A percentile compares a stretch with the other conserved stretches of the same genome.
phyloP scores from a whole-genome alignment of 2,329 filamentous ascomycete species.

The Truncatella angustata region DNA sequence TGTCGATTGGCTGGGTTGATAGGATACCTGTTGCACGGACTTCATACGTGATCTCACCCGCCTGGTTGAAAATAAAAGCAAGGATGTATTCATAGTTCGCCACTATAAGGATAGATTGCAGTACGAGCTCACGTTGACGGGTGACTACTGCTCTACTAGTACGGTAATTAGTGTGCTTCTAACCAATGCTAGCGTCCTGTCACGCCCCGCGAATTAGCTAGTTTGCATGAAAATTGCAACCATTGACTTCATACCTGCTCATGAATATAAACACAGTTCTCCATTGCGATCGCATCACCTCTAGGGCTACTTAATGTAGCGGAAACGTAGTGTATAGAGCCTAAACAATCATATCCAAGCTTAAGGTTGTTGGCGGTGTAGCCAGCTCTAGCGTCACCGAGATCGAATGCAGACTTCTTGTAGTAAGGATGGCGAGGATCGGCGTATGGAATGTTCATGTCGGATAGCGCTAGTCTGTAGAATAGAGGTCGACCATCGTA shows the following conservation, averaged over 20 bases:
- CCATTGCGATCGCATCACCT: too few relatives aligned
- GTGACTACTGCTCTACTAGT: conserved; percentile 61
- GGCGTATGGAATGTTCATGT: conserved; percentile 63
- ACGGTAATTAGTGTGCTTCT: conserved; percentile 70
- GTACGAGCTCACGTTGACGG: conserved; percentile 59
- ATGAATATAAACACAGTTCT: too few relatives aligned
- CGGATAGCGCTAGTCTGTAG: conserved; percentile 57
- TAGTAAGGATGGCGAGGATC: conserved; percentile 62
- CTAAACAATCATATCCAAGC: conserved; percentile 68
- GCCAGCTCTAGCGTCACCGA: conserved; percentile 65
- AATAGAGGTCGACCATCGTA: conserved; percentile 60
- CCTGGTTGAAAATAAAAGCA: conserved; percentile 61
- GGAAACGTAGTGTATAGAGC: too few relatives aligned
- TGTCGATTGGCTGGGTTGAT: conserved; percentile 59
- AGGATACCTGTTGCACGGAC: conserved; percentile 66
- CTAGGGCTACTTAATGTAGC: too few relatives aligned
- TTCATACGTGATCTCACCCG: conserved; percentile 59
- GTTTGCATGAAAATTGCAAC: neutral
- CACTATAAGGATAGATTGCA: conserved; percentile 67
- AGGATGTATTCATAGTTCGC: conserved; percentile 72
- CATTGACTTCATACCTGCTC: neutral
- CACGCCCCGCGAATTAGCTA: conserved; percentile 52
- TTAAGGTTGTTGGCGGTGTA: conserved; percentile 64
- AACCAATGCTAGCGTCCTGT: conserved; percentile 65
- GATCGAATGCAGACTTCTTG: conserved; percentile 67